phyloP scores from a whole-genome alignment of 2,329 filamentous ascomycete species.

The Microascus cirrosus region DNA sequence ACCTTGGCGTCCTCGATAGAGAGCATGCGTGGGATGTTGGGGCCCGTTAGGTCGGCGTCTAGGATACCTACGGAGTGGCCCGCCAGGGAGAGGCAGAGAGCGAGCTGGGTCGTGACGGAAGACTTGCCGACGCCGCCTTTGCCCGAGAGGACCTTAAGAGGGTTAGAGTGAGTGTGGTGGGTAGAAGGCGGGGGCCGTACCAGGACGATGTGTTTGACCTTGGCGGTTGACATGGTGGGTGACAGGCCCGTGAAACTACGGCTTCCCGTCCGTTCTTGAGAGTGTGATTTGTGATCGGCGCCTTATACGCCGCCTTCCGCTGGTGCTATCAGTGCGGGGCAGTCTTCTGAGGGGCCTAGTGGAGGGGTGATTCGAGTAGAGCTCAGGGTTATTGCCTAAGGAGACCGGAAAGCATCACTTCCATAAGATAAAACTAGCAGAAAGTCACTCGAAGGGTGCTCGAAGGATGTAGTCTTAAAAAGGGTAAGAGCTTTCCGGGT shows the following conservation, averaged over 20 bases:
- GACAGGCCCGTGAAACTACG: neutral
- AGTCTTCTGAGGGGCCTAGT: neutral
- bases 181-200: conserved; percentile 29
- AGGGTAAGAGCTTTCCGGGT: neutral
- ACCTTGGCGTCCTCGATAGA: conserved; percentile 84
- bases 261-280: neutral
- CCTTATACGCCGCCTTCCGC: neutral
- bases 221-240: conserved; percentile 16
- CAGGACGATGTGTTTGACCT: conserved; percentile 68
- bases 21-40: conserved; percentile 91
- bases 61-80: conserved; percentile 89
- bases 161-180: neutral
- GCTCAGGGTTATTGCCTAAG: neutral
- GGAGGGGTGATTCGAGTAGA: neutral
- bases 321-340: neutral
- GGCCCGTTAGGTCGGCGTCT: conserved; percentile 91
- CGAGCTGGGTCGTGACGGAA: conserved; percentile 92
- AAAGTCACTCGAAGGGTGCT: neutral
- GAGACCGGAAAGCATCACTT: neutral
- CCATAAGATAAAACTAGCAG: neutral
- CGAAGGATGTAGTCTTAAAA: neutral
- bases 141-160: conserved; percentile 64
- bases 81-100: conserved; percentile 73
- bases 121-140: conserved; percentile 98
- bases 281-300: neutral